Conservation (phyloP, 2,329 filamentous ascomycete genomes). For the Penicillium psychrosexuale region DNA sequence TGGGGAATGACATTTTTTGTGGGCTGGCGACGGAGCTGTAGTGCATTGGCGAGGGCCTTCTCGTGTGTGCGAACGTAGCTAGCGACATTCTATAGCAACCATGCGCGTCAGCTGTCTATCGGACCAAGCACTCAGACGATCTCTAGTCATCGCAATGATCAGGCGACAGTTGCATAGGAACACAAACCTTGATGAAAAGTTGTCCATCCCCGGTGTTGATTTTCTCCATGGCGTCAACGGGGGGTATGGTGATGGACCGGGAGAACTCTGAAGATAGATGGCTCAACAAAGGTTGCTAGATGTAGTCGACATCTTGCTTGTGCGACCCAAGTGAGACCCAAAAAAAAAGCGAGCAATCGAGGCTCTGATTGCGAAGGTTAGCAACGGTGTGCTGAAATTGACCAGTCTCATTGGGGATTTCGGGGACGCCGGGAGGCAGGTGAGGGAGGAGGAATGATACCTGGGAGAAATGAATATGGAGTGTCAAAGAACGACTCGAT, state of each 20-base stretch:
- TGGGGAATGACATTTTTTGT: conserved; percentile 64
- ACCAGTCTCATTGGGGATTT: conserved; percentile 2
- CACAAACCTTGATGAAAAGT: conserved; percentile 47
- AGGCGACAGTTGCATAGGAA: not conserved
- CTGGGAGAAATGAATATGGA: not conserved
- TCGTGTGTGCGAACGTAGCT: conserved; percentile 96
- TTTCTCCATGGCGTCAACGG: conserved; percentile 45
- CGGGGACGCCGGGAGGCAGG: not conserved
- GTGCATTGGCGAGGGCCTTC: conserved; percentile 91
- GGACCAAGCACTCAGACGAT: not conserved
- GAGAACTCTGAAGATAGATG: conserved; percentile 36
- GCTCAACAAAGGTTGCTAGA: conserved; percentile 34
- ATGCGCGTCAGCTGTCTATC: conserved; percentile 3
- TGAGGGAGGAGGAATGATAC: not conserved
- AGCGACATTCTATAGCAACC: conserved; percentile 71
- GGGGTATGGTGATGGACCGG: conserved; percentile 26
- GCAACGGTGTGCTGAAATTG: not conserved
- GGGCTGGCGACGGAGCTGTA: conserved; percentile 73
- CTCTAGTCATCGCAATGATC: not conserved
- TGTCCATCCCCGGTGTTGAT: conserved; percentile 51
- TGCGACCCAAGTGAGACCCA: conserved; percentile 14
- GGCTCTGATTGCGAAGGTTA: conserved; percentile 7
- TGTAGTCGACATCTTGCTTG: conserved; percentile 37
- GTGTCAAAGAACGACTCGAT: not conserved
- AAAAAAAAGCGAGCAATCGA: conserved; percentile 7